Conservation (phyloP, 2,329 filamentous ascomycete genomes). For the Dothistroma pini region DNA sequence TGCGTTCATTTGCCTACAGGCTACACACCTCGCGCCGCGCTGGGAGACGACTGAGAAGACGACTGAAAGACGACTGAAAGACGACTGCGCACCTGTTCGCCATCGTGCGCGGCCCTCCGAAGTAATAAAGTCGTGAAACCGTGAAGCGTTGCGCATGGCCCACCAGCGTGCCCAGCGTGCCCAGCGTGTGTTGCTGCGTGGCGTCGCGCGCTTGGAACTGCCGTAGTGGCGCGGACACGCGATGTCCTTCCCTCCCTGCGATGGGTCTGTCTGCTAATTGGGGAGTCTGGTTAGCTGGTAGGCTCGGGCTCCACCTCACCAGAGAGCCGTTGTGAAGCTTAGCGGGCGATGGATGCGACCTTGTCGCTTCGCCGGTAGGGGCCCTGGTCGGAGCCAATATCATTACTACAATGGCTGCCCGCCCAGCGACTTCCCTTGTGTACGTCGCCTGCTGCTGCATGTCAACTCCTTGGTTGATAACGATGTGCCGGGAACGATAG, state of each 20-base stretch:
- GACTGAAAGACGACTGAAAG: no score
- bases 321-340: constrained; percentile 10
- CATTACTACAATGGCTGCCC: not conserved
- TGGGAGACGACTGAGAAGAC: not conserved
- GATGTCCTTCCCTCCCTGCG: constrained; percentile 1
- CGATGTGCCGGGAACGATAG: constrained; percentile 14
- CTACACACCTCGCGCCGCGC: not conserved
- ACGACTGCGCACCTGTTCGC: not conserved
- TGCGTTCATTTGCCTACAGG: not conserved
- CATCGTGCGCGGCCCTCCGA: not conserved
- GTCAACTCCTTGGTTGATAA: constrained; percentile 14
- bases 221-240: constrained; percentile 9
- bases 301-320: constrained; percentile 2
- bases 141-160: not conserved
- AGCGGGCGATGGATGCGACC: constrained; percentile 3
- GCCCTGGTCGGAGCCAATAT: constrained; percentile 4
- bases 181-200: not conserved
- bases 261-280: not conserved
- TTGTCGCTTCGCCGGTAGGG: not conserved
- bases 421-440: not conserved
- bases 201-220: not conserved
- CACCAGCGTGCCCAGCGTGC: not conserved
- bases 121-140: not conserved
- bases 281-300: not conserved
- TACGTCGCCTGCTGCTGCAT: constrained; percentile 12